Conservation (phyloP, 257 asterid genomes). For the Scutellaria barbata region DNA sequence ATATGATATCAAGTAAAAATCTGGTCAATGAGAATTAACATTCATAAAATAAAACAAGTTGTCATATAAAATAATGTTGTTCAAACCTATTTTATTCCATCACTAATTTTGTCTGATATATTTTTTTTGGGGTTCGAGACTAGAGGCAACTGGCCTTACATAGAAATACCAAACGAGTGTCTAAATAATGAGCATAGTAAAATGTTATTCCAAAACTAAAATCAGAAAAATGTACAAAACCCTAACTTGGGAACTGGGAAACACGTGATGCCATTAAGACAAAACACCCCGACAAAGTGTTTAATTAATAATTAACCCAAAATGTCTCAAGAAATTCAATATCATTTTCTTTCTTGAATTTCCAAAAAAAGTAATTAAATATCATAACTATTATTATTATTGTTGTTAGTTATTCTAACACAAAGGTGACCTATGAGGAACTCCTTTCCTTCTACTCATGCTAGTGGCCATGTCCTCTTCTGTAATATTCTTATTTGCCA, state of each 20-base stretch:
- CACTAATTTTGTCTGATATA: constrained; percentile 29
- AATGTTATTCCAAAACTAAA: constrained; percentile 33
- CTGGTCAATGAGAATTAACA: neutral
- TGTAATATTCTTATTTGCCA: constrained; percentile 48
- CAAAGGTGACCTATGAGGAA: constrained; percentile 94
- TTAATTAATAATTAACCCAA: constrained; percentile 59
- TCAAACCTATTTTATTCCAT: constrained; percentile 35
- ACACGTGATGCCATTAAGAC: constrained; percentile 92
- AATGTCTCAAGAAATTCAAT: constrained; percentile 51
- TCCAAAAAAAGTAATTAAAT: constrained; percentile 28
- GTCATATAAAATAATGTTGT: constrained; percentile 23
- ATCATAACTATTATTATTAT: constrained; percentile 20
- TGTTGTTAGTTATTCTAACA: constrained; percentile 51
- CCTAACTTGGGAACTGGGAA: constrained; percentile 63
- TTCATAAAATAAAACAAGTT: constrained; percentile 31
- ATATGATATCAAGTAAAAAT: no score
- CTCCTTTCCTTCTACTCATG: constrained; percentile 93
- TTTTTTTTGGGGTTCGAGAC: constrained; percentile 41
- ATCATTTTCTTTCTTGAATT: constrained; percentile 19
- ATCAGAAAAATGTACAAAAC: constrained; percentile 48
- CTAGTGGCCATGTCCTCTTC: constrained; percentile 85
- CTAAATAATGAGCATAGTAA: constrained; percentile 42
- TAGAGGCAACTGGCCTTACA: constrained; percentile 41
- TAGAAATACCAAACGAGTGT: constrained; percentile 43
- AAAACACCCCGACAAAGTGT: constrained; percentile 92